Base-by-base conservation (phyloP, 495 filamentous ascomycete species). In the Aspergillus hancockii region DNA sequence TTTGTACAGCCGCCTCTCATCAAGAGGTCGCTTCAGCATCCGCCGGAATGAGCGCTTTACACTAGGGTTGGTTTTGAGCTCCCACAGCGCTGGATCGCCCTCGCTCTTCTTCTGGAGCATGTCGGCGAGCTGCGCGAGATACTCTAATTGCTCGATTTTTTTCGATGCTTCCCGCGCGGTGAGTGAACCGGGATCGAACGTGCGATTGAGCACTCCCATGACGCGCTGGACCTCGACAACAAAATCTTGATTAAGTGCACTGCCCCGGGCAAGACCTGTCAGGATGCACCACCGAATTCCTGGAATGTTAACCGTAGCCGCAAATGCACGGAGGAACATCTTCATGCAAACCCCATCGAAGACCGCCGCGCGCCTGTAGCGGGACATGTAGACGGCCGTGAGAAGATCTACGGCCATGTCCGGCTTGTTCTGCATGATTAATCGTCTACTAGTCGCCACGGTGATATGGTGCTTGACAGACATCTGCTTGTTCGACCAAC, bases 251-350 rank as follows among this genome's bases (percentile, higher is more conserved):
- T 60, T 63, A 22, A 71, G 41, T 3, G 68, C 62, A 51, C 68
- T 71, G 8, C 62, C 55, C 28, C 74, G 74, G 28, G 72, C 58
- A 14, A 80, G 64, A 1, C 63, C 69, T 1, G 75, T 73, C 57
- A 79, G 41, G 25, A 79, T 60, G 53, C 75, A 78, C 77, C 77
- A 80, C 55, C 77, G 75, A 4, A 78, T 59, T 2, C 77, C 77
- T 16, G 67, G 57, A n/a, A 73, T 40, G 30, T 76, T 67, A 21
- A 66, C 59, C 16, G 60, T 47, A 4, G 32, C 47, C 9, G 71
- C 64, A 54, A 71, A 79, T 3, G 67, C 73, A 25, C 77, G 76
- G n/a, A 77, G 16, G 38, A 78, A 64, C 63, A 77, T 71, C 58
- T 78, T 80, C 61, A 80, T 67, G 52, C 71, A 73, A 2, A 73